A percentile compares a stretch with the other conserved stretches of the same genome.
phyloP scores from a whole-genome alignment of 345 rosid genomes.

The rapeseed (Brassica napus) region Da-Ae NC_063435.1:24439501-24440000 shows the following conservation, averaged over 20 bases:
- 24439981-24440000: constrained; percentile 34
- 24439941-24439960: background rate
- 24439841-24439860: background rate
- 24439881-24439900: background rate
- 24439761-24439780: constrained; percentile 25
- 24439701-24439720: background rate
- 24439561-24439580: background rate
- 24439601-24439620: background rate
- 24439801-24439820: constrained; percentile 32
- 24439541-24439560: background rate
- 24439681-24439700: background rate
- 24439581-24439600: background rate
- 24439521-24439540: background rate
- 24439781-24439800: constrained; percentile 34
- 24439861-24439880: constrained; percentile 30
- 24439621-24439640: background rate
- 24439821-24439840: constrained; percentile 36
- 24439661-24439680: background rate
- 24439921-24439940: background rate
- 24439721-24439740: background rate
- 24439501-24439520: background rate
- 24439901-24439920: constrained; percentile 22
- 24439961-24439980: constrained; percentile 29
- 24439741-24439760: background rate
- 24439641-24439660: background rate